phyloP scores from a whole-genome alignment of 441 rosid genomes.

The Mallotus japonicus region DNA sequence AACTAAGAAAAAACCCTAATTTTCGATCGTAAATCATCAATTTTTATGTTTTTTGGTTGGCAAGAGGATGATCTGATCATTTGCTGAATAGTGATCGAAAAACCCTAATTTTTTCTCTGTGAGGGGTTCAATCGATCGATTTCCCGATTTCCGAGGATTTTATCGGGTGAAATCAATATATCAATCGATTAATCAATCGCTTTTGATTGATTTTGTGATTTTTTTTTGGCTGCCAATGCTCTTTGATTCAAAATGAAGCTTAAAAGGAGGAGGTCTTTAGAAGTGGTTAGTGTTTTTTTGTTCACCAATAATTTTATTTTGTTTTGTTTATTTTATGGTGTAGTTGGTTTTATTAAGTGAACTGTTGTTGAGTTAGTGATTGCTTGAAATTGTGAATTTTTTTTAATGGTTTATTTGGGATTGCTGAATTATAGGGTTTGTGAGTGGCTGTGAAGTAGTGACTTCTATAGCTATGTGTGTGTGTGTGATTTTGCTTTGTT shows the following conservation, averaged over 20 bases:
- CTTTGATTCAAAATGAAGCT: slow-evolving; percentile 71
- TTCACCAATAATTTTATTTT: not conserved
- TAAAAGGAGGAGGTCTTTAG: slow-evolving; percentile 67
- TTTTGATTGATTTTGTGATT: slow-evolving; percentile 44
- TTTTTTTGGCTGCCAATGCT: slow-evolving; percentile 44
- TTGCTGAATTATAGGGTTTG: too few species aligned
- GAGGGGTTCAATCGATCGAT: not conserved
- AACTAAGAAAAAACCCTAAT: slow-evolving; percentile 35
- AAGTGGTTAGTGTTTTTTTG: slow-evolving; percentile 58
- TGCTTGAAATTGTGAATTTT: too few species aligned
- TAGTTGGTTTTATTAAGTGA: too few species aligned
- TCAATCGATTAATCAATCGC: slow-evolving; percentile 45
- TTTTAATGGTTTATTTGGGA: too few species aligned
- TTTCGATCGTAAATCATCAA: slow-evolving; percentile 19
- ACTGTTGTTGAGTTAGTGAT: too few species aligned
- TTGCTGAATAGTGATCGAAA: slow-evolving; percentile 14
- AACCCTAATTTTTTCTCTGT: slow-evolving; percentile 20
- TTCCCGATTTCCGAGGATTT: not conserved
- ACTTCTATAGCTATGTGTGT: too few species aligned
- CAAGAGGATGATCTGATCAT: slow-evolving; percentile 31
- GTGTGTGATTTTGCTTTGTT: too few species aligned
- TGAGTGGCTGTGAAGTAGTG: too few species aligned
- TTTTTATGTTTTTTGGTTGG: not conserved
- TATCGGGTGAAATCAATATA: slow-evolving; percentile 12
- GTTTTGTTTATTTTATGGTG: not conserved